These are phyloP conservation scores for Protostelium mycophagum DNA, from an alignment of 78 protist species.

Conservation along the genomic window DNA sequence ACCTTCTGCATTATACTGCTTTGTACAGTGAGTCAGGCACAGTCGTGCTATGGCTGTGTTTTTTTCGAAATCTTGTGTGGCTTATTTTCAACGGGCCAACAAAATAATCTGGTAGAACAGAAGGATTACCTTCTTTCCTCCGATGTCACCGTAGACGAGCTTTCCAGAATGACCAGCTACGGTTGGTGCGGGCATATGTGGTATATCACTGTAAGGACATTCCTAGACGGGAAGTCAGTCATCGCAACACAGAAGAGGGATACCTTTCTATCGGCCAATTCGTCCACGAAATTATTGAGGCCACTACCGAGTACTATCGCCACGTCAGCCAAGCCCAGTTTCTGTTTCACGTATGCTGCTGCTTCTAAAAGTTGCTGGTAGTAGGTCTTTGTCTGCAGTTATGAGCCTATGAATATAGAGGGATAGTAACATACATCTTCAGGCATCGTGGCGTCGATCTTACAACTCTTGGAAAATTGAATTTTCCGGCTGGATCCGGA, in stretches of 20 bases:
- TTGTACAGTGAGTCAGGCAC: too few relatives aligned
- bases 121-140: conserved; percentile 17
- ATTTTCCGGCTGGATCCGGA: too few relatives aligned
- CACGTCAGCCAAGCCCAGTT: conserved; percentile 21
- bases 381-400: neutral
- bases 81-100: too few relatives aligned
- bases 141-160: conserved; percentile 3
- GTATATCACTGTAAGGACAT: conserved; percentile 3
- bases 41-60: too few relatives aligned
- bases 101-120: too few relatives aligned
- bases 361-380: neutral
- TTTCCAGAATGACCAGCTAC: conserved; percentile 24
- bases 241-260: neutral
- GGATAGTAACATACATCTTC: too few relatives aligned
- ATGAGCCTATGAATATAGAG: too few relatives aligned
- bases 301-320: conserved; percentile 32
- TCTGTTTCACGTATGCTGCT: conserved; percentile 9
- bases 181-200: conserved; percentile 27
- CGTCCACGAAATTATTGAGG: neutral
- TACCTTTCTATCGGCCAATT: neutral
- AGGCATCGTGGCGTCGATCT: too few relatives aligned
- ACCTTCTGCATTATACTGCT: too few relatives aligned
- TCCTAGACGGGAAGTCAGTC: neutral
- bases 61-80: too few relatives aligned
- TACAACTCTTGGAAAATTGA: too few relatives aligned